phyloP scores from a whole-genome alignment of 2,329 filamentous ascomycete genomes.

The Pseudofabraea citricarpa region DNA sequence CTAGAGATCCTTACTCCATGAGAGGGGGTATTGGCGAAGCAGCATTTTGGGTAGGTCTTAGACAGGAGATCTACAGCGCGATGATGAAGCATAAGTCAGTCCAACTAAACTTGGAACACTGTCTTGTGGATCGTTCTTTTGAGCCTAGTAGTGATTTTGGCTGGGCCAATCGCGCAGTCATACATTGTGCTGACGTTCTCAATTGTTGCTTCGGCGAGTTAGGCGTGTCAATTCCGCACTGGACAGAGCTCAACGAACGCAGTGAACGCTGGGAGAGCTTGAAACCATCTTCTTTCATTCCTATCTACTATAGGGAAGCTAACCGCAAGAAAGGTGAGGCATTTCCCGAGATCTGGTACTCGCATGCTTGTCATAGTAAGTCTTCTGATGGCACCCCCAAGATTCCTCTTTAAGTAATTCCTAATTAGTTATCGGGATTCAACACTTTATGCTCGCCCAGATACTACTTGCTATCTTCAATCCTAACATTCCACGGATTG shows the following conservation, averaged over 20 bases:
- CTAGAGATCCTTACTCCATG: conserved; percentile 23
- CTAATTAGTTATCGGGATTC: conserved; percentile 48
- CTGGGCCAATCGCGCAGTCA: conserved; percentile 57
- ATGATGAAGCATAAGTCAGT: conserved; percentile 35
- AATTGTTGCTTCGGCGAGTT: conserved; percentile 54
- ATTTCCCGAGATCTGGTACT: conserved; percentile 55
- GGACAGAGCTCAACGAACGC: conserved; percentile 40
- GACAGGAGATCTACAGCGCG: conserved; percentile 56
- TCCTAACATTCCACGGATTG: conserved; percentile 46
- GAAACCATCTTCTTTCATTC: conserved; percentile 48
- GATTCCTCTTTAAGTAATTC: conserved; percentile 1
- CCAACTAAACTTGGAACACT: conserved; percentile 45
- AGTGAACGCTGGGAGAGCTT: conserved; percentile 40
- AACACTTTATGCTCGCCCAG: conserved; percentile 53
- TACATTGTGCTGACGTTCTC: conserved; percentile 58
- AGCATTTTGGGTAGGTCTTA: conserved; percentile 51
- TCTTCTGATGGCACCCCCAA: conserved; percentile 3
- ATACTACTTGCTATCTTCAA: conserved; percentile 54
- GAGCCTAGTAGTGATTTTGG: conserved; percentile 43
- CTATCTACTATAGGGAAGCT: conserved; percentile 42
- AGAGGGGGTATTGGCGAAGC: conserved; percentile 38
- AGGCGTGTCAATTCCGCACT: conserved; percentile 27
- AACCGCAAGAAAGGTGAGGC: conserved; percentile 28
- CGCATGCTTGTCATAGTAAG: conserved; percentile 48
- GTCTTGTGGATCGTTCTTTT: conserved; percentile 46